Base-by-base conservation (phyloP, 441 rosid species). In the Eruca vesicaria region DNA sequence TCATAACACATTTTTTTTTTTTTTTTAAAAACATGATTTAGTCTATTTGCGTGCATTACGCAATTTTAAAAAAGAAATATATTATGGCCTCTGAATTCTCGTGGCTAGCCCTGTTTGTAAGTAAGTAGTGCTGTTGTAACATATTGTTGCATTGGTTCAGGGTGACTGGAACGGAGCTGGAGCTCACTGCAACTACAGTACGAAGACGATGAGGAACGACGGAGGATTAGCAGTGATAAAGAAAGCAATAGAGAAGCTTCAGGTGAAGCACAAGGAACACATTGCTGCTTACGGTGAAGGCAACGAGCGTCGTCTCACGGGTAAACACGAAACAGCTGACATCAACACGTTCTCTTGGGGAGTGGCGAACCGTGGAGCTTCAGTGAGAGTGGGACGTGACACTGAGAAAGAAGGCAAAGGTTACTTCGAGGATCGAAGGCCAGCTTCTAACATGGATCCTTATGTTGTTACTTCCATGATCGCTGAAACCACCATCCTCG, bases 111-210 rank as follows among this genome's bases (percentile, higher is more conserved):
- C n/a, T n/a, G n/a, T n/a, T n/a, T n/a, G n/a, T n/a, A n/a, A n/a
- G n/a, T n/a, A n/a, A n/a, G n/a, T n/a, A n/a, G n/a, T n/a, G n/a
- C n/a, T 23, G 26, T 23, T 23, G 26, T 23, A 23, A 23, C 71
- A 5, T 10, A 6, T 15, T 6, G 33, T 57, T 36, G n/a, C 60
- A 32, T 56, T 68, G 20, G 73, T 76, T n/a, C 19, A 84, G 87
- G 91, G 96, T 35, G 93, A 92, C 5, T 90, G 92, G 96, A 90
- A 90, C 58, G 94, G 94, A 14, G 94, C 97, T 14, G 97, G 97
- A 11, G 97, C 97, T 3, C 97, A 92, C 74, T 82, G 92, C 58
- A 92, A 90, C 79, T 92, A 88, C 86, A 87, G 91, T 66, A 92
- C 92, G 53, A 85, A 89, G 82, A 82, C 96, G 11, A 92, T 78